A percentile compares a stretch with the other conserved stretches of the same genome.
Conservation (phyloP, 805 yeast species). For the Kodamaea nitidulidarum region DNA sequence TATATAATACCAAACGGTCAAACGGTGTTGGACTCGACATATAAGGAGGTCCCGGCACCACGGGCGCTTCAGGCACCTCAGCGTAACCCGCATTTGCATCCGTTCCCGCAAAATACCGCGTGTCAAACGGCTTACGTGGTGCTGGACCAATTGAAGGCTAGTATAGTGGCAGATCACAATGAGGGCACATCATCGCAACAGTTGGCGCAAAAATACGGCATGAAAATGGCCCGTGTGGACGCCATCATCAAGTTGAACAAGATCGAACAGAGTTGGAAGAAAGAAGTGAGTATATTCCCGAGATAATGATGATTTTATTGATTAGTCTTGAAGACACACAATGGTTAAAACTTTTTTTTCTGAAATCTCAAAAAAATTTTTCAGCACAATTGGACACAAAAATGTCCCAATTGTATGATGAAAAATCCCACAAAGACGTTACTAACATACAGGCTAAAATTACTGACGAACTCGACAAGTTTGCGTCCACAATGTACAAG, state of each 20-base stretch:
- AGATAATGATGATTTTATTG: slow-evolving; percentile 53
- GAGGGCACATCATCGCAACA: slow-evolving; percentile 61
- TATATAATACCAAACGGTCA: slow-evolving; percentile 60
- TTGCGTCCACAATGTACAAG: slow-evolving; percentile 61
- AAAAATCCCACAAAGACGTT: slow-evolving; percentile 1
- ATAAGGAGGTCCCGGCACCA: slow-evolving; percentile 17
- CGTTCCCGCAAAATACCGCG: slow-evolving; percentile 74
- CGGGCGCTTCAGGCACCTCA: slow-evolving; percentile 9
- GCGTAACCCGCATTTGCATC: slow-evolving; percentile 46
- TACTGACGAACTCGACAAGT: slow-evolving; percentile 49
- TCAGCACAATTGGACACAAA: no score
- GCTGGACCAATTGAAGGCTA: slow-evolving; percentile 52
- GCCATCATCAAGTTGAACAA: slow-evolving; percentile 71
- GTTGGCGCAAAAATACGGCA: slow-evolving; percentile 72
- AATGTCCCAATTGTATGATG: no score
- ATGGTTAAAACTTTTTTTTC: slow-evolving; percentile 47
- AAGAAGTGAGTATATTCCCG: slow-evolving; percentile 49
- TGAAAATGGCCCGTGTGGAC: slow-evolving; percentile 82
- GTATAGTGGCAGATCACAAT: slow-evolving; percentile 55
- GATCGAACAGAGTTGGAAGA: slow-evolving; percentile 60
- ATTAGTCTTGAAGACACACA: slow-evolving; percentile 76
- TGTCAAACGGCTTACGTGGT: slow-evolving; percentile 66
- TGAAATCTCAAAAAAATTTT: not conserved
- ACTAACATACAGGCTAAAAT: slow-evolving; percentile 14
- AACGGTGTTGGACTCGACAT: slow-evolving; percentile 19